Evolutionary conservation across 129 eudicot genomes (phyloP).

Genomic region (Pulicaria dysenterica): DNA sequence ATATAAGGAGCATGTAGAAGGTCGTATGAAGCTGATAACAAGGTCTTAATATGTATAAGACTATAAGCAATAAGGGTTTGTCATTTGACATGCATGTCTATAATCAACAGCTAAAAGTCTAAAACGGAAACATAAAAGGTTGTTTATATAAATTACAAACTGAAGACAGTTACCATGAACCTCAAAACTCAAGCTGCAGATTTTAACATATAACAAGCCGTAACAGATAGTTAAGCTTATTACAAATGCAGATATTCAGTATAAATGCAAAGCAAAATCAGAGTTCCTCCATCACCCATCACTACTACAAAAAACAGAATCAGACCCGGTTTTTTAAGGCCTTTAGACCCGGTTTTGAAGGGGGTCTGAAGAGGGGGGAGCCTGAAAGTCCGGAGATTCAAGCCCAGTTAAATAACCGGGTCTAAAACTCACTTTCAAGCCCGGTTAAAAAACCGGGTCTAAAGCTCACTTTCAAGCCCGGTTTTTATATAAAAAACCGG

Average conservation of each 20-base stretch:
- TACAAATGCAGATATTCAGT: neutral
- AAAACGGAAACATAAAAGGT: constrained; percentile 14
- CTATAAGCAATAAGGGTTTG: too few relatives aligned
- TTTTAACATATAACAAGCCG: neutral
- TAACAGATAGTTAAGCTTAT: neutral
- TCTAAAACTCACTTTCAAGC: too few relatives aligned
- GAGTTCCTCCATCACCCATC: neutral
- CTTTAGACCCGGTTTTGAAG: too few relatives aligned
- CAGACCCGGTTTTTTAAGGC: too few relatives aligned
- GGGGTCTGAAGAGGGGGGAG: too few relatives aligned
- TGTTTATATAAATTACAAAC: neutral
- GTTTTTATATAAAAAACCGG: too few relatives aligned
- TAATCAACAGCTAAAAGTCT: constrained; percentile 19
- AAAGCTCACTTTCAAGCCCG: too few relatives aligned
- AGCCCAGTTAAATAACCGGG: too few relatives aligned
- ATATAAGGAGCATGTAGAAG: constrained; percentile 1
- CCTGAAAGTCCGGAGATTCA: too few relatives aligned
- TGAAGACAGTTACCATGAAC: constrained; percentile 8
- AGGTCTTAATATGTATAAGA: constrained; percentile 24
- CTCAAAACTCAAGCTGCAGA: neutral
- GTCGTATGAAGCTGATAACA: constrained; percentile 7
- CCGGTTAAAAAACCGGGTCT: too few relatives aligned
- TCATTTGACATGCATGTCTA: constrained; percentile 20
- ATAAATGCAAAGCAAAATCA: constrained; percentile 22
- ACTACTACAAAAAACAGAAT: too few relatives aligned